These are phyloP conservation scores for Trametes polyzona DNA, from an alignment of 1,284 basidiomycete species.

Conservation along the genomic window DNA sequence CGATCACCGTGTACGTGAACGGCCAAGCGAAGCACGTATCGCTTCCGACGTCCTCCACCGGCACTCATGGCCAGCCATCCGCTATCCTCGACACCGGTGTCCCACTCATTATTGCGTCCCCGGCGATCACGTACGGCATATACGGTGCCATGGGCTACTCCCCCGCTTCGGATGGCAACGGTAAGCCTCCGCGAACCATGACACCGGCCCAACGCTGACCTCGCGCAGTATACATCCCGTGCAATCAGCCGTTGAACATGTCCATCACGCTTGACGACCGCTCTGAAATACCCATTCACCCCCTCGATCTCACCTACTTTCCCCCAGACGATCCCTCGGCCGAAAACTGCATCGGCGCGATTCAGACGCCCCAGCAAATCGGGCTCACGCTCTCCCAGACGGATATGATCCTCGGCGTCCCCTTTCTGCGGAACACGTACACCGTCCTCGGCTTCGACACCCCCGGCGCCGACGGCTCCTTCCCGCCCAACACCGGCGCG, in stretches of 20 bases:
- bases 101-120: slow-evolving; percentile 64
- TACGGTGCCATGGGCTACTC: slow-evolving; percentile 72
- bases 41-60: slow-evolving; percentile 37
- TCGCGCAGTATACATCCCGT: slow-evolving; percentile 67
- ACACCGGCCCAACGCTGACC: neutral
- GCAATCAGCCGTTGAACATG: slow-evolving; percentile 68
- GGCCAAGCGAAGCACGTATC: slow-evolving; percentile 44
- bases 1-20: slow-evolving; percentile 63
- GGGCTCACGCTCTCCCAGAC: slow-evolving; percentile 37
- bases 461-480: slow-evolving; percentile 49
- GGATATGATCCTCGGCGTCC: slow-evolving; percentile 75
- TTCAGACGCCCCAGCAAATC: slow-evolving; percentile 50
- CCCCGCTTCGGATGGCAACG: slow-evolving; percentile 63
- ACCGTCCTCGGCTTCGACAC: slow-evolving; percentile 68
- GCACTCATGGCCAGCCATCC: slow-evolving; percentile 44
- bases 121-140: slow-evolving; percentile 69
- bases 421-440: slow-evolving; percentile 75
- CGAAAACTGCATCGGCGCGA: slow-evolving; percentile 61
- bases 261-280: slow-evolving; percentile 65
- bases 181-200: slow-evolving; percentile 45
- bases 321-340: slow-evolving; percentile 42
- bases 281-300: slow-evolving; percentile 62
- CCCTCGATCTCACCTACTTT: slow-evolving; percentile 64
- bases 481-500: slow-evolving; percentile 35
- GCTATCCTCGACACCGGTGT: slow-evolving; percentile 74